Conservation (phyloP, 768 basidiomycete species). For the Podaxis carcinomalis region DNA sequence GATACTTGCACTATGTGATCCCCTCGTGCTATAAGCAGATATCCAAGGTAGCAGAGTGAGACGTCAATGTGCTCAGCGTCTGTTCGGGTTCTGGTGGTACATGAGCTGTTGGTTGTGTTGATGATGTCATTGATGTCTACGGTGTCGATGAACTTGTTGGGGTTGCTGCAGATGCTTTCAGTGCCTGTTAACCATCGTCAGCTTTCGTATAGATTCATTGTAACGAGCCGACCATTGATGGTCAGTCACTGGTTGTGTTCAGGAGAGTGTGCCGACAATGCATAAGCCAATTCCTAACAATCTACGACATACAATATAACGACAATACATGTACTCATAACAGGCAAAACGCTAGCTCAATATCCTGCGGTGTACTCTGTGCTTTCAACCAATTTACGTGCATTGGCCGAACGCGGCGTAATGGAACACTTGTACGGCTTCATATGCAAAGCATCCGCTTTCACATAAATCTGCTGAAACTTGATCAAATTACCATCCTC, state of each 20-base stretch:
- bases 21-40: conserved; percentile 75
- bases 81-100: conserved; percentile 82
- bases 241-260: not conserved
- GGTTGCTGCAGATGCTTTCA: not conserved
- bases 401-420: not conserved
- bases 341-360: not conserved
- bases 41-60: conserved; percentile 86
- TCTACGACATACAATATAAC: not conserved
- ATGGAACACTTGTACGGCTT: conserved; percentile 6
- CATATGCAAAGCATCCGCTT: not conserved
- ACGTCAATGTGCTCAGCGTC: conserved; percentile 69
- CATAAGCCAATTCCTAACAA: not conserved
- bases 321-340: not conserved
- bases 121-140: conserved; percentile 12
- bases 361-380: conserved; percentile 5
- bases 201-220: not conserved
- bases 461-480: conserved; percentile 16
- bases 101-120: conserved; percentile 4
- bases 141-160: conserved; percentile 15
- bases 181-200: not conserved
- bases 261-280: too few relatives aligned
- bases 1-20: conserved; percentile 58
- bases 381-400: not conserved
- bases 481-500: conserved; percentile 19
- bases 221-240: not conserved